A percentile compares a stretch with the other conserved stretches of the same genome.
Conservation (phyloP, 257 asterid species). For the Vinca minor region DNA sequence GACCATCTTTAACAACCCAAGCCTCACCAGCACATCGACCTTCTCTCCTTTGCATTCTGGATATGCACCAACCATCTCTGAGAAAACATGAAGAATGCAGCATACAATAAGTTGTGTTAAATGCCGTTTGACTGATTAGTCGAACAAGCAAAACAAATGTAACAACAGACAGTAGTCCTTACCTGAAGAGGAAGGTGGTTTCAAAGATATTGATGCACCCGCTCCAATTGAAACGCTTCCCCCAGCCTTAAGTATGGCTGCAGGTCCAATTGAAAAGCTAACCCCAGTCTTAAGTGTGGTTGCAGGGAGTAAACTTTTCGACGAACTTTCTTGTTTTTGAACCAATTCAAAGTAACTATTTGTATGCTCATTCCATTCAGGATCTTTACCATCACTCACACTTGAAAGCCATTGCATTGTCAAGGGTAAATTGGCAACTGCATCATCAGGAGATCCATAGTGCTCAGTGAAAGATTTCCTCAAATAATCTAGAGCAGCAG, state of each 20-base stretch:
- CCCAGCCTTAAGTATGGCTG: too few species aligned
- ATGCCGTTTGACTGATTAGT: not conserved
- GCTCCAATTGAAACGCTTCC: constrained; percentile 46
- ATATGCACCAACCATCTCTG: constrained; percentile 36
- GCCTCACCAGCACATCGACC: constrained; percentile 64
- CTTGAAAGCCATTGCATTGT: constrained; percentile 59
- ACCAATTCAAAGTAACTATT: constrained; percentile 30
- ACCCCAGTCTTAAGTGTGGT: constrained; percentile 72
- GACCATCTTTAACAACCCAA: constrained; percentile 76
- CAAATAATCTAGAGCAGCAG: constrained; percentile 67
- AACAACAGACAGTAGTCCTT: not conserved
- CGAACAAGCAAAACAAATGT: not conserved
- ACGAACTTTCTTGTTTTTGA: constrained; percentile 25
- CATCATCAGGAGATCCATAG: constrained; percentile 67
- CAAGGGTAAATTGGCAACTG: constrained; percentile 45
- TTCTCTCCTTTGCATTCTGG: constrained; percentile 78
- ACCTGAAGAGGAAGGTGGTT: constrained; percentile 40
- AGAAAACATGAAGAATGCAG: not conserved
- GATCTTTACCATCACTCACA: constrained; percentile 39
- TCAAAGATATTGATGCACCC: constrained; percentile 27
- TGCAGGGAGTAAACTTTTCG: constrained; percentile 46
- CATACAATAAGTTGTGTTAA: not conserved
- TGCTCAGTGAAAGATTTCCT: constrained; percentile 59
- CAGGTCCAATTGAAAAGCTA: too few species aligned
- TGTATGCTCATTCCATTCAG: constrained; percentile 61